Conservation (phyloP, 805 yeast genomes). For the Ogataea pignaliae region DNA sequence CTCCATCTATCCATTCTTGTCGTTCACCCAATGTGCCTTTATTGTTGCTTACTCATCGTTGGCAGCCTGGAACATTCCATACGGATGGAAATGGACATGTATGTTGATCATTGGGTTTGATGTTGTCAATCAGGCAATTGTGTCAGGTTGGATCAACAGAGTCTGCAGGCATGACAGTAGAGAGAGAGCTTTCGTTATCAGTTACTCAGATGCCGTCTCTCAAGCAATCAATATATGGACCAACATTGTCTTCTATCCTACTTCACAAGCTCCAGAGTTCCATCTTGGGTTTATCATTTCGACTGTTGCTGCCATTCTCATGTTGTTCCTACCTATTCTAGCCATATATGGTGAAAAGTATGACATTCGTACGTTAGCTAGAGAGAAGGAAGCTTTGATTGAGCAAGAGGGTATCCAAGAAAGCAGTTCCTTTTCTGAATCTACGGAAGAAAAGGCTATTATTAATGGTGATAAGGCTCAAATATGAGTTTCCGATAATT, state of each 20-base stretch:
- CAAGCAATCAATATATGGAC: conserved; percentile 45
- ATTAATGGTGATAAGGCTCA: too few relatives aligned
- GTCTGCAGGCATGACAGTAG: conserved; percentile 48
- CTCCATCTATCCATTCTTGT: conserved; percentile 34
- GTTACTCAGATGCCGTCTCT: conserved; percentile 30
- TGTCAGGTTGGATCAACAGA: conserved; percentile 39
- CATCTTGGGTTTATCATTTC: conserved; percentile 35
- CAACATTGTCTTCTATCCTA: conserved; percentile 39
- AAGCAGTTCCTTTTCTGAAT: background rate
- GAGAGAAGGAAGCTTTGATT: conserved; percentile 11
- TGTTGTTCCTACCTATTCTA: conserved; percentile 32
- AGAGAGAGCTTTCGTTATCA: conserved; percentile 60
- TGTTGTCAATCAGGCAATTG: conserved; percentile 33
- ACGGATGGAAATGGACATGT: conserved; percentile 37
- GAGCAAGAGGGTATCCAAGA: background rate
- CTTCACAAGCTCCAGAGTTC: conserved; percentile 37
- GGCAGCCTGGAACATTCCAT: conserved; percentile 39
- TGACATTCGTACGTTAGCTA: conserved; percentile 19
- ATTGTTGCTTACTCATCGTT: conserved; percentile 34
- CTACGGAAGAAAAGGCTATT: too few relatives aligned
- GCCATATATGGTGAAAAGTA: conserved; percentile 25
- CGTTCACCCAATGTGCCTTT: conserved; percentile 28
- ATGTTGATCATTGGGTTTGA: conserved; percentile 34
- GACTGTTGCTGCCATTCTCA: conserved; percentile 31
- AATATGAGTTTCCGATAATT: too few relatives aligned